Base-by-base conservation (phyloP, 495 filamentous ascomycete species). In the Lepidopterella palustris region DNA sequence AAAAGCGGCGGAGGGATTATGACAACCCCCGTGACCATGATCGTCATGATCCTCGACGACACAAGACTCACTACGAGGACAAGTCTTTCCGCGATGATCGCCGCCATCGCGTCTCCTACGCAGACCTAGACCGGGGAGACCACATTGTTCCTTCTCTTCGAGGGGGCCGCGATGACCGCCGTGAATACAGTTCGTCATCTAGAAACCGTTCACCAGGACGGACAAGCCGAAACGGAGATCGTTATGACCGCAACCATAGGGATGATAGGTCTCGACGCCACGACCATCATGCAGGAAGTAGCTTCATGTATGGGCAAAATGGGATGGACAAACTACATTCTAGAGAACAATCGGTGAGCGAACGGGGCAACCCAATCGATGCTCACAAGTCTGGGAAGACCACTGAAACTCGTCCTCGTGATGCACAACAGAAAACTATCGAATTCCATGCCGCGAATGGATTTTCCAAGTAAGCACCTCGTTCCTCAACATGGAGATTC, bases 341-440 rank as follows among this genome's bases (percentile, higher is more conserved):
- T 63, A 73, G 69, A 73, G 78, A 86, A 76, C 79, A 82, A 77
- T 81, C 79, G 81, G 81, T 84, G 83, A 86, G 80, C 81, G 83
- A 86, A 77, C 76, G 81, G 78, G 47, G 47, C 25, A 24, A 50
- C 20, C 18, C 47, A 13, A 24, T 79, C 74, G 72, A 73, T 74
- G 76, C 78, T 84, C 81, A 73, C 50, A 64, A 62, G 49, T 60
- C 63, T 64, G 66, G 67, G 66, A 63, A 65, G 62, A 61, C 72
- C 74, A 71, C 76, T 77, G 74, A 79, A 67, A 69, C 57, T 68
- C 72, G 73, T 24, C 47, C 18, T 62, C 72, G 68, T 67, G 70
- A 71, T 71, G 60, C 69, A 55, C 67, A 71, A 69, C 70, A 71
- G 63, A 57, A 63, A 27, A 59, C 21, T 42, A 23, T 27, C 21